These are phyloP conservation scores for Paramecium sonneborni DNA, from an alignment of 73 alveolate species.

Conservation along the genomic window DNA sequence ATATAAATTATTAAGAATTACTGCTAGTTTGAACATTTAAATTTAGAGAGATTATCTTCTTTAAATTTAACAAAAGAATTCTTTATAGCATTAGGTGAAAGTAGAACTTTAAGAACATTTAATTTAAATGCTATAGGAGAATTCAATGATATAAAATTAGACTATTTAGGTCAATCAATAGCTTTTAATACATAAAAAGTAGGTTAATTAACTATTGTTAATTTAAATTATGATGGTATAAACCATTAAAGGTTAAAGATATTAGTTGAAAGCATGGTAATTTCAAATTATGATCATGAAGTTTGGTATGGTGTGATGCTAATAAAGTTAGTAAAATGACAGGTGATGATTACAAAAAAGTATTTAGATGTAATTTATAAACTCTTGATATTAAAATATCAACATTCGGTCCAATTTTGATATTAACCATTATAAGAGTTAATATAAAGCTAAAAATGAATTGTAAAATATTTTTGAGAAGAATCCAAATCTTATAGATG, in stretches of 20 bases:
- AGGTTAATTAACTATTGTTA: slow-evolving; percentile 78
- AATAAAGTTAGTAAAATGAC: slow-evolving; percentile 75
- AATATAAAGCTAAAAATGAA: slow-evolving; percentile 54
- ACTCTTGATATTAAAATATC: slow-evolving; percentile 72
- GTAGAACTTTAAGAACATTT: slow-evolving; percentile 81
- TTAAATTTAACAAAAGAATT: slow-evolving; percentile 78
- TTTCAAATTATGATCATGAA: slow-evolving; percentile 91
- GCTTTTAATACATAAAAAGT: slow-evolving; percentile 88
- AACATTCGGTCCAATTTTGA: slow-evolving; percentile 70
- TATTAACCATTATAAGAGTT: slow-evolving; percentile 73
- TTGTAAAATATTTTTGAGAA: slow-evolving; percentile 62
- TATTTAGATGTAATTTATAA: slow-evolving; percentile 79
- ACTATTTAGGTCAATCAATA: slow-evolving; percentile 79
- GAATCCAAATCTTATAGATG: slow-evolving; percentile 37
- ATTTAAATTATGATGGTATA: slow-evolving; percentile 65
- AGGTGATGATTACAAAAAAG: slow-evolving; percentile 78
- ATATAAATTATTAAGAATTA: slow-evolving; percentile 88
- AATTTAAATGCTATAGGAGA: slow-evolving; percentile 74
- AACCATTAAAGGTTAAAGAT: slow-evolving; percentile 57
- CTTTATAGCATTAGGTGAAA: slow-evolving; percentile 92
- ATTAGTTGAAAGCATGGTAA: slow-evolving; percentile 74
- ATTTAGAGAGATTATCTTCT: slow-evolving; percentile 11
- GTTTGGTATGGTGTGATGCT: slow-evolving; percentile 83
- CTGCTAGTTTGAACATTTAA: slow-evolving; percentile 69
- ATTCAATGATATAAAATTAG: slow-evolving; percentile 10